These are phyloP conservation scores for Ulota crispa DNA, from an alignment of 225 moss, liverwort and hornwort species.

Conservation along the genomic window DNA sequence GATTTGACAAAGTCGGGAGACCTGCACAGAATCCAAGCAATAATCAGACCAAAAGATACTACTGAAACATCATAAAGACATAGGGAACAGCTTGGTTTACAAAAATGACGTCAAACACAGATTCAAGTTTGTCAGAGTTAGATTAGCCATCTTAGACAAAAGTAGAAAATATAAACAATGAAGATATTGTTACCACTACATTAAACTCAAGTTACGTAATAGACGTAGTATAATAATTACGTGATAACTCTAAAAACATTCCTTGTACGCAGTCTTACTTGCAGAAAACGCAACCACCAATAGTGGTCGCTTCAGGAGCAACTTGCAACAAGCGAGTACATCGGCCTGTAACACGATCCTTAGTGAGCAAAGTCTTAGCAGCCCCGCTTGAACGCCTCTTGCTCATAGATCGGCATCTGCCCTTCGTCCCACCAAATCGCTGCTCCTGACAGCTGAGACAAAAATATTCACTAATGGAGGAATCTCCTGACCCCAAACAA, in stretches of 20 bases:
- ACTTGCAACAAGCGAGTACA: slow-evolving; percentile 79
- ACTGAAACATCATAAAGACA: background rate
- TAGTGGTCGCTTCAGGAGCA: slow-evolving; percentile 60
- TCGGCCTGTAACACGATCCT: slow-evolving; percentile 63
- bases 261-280: slow-evolving; percentile 47
- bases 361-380: slow-evolving; percentile 56
- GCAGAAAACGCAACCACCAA: slow-evolving; percentile 95
- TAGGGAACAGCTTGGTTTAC: background rate
- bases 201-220: background rate
- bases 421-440: slow-evolving; percentile 48
- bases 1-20: slow-evolving; percentile 87
- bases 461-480: slow-evolving; percentile 63
- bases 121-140: background rate
- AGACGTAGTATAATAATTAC: background rate
- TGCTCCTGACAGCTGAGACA: slow-evolving; percentile 84
- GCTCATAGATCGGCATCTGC: slow-evolving; percentile 56
- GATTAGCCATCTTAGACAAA: background rate
- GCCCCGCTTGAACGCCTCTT: slow-evolving; percentile 59
- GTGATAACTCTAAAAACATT: background rate
- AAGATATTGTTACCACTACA: background rate
- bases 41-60: background rate
- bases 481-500: slow-evolving; percentile 67
- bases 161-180: background rate
- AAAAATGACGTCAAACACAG: background rate
- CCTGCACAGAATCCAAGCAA: slow-evolving; percentile 45